These are phyloP conservation scores for Cucurbita pepo DNA, from an alignment of 306 rosid species.

Conservation along the genomic window DNA sequence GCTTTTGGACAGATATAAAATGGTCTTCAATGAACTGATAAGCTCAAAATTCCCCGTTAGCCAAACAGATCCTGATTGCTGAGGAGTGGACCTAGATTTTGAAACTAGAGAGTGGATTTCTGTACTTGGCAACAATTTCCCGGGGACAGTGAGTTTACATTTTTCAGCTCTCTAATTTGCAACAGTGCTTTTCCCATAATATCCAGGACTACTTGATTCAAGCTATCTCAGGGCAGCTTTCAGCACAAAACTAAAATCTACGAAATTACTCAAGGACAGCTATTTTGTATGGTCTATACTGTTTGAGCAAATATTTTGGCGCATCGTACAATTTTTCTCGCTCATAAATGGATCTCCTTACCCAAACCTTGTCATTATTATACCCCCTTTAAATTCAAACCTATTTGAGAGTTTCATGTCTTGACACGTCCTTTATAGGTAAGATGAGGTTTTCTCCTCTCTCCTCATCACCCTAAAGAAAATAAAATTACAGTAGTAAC, in stretches of 20 bases:
- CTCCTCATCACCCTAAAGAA: neutral
- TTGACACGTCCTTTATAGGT: too few relatives aligned
- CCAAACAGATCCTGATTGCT: neutral
- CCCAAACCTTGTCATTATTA: neutral
- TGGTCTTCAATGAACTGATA: neutral
- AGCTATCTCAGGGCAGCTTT: neutral
- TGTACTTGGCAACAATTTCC: neutral
- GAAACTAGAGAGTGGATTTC: neutral
- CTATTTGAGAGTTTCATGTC: neutral
- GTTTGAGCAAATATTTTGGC: neutral
- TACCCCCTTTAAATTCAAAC: neutral
- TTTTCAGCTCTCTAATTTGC: neutral
- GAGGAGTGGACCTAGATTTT: neutral
- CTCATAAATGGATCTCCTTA: neutral
- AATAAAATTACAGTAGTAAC: neutral
- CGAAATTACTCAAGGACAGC: neutral
- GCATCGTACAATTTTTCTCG: neutral
- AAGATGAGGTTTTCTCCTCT: neutral
- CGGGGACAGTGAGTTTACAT: neutral
- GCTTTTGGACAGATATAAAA: neutral
- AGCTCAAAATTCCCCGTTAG: neutral
- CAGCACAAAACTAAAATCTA: neutral
- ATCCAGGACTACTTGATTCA: neutral
- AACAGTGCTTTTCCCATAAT: neutral
- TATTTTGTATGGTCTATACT: neutral